These are phyloP conservation scores for Ogataea salicorniae DNA, from an alignment of 805 yeast genomes.

Conservation along the genomic window DNA sequence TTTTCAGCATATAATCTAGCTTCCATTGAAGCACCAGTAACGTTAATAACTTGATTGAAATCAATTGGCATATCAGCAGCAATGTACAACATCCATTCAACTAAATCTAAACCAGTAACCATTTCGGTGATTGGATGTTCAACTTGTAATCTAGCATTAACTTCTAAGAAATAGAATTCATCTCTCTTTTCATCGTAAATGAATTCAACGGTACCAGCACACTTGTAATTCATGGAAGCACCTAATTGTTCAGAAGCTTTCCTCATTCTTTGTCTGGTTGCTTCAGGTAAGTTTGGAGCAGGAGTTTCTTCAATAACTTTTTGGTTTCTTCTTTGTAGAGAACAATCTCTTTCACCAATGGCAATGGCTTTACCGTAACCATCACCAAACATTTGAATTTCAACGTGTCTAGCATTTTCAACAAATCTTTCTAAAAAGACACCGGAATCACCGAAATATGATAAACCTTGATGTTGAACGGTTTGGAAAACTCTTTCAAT, in stretches of 20 bases:
- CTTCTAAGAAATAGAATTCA: slow-evolving; percentile 92
- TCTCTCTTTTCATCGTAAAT: slow-evolving; percentile 83
- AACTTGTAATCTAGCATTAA: slow-evolving; percentile 93
- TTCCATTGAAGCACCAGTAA: slow-evolving; percentile 91
- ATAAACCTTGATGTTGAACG: slow-evolving; percentile 88
- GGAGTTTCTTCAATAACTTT: slow-evolving; percentile 97
- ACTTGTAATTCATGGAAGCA: slow-evolving; percentile 77
- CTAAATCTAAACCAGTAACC: slow-evolving; percentile 92
- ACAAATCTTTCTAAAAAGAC: slow-evolving; percentile 93
- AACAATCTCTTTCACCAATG: slow-evolving; percentile 95
- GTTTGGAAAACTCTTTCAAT: slow-evolving; percentile 81
- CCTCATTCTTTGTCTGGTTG: slow-evolving; percentile 70
- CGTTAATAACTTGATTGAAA: slow-evolving; percentile 51
- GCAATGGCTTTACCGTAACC: slow-evolving; percentile 92
- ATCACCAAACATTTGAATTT: slow-evolving; percentile 94
- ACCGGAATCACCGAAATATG: slow-evolving; percentile 93
- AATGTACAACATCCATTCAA: slow-evolving; percentile 93
- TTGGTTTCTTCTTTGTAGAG: slow-evolving; percentile 95
- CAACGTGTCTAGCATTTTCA: slow-evolving; percentile 93
- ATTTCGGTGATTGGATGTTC: slow-evolving; percentile 96
- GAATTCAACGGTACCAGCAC: slow-evolving; percentile 97
- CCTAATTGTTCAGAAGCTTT: slow-evolving; percentile 82
- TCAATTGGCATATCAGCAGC: slow-evolving; percentile 90
- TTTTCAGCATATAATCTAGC: slow-evolving; percentile 96
- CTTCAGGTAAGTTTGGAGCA: slow-evolving; percentile 86